Evolutionary conservation across 2,329 filamentous ascomycete genomes (phyloP).

Genomic region (Neonectria coccinea): DNA sequence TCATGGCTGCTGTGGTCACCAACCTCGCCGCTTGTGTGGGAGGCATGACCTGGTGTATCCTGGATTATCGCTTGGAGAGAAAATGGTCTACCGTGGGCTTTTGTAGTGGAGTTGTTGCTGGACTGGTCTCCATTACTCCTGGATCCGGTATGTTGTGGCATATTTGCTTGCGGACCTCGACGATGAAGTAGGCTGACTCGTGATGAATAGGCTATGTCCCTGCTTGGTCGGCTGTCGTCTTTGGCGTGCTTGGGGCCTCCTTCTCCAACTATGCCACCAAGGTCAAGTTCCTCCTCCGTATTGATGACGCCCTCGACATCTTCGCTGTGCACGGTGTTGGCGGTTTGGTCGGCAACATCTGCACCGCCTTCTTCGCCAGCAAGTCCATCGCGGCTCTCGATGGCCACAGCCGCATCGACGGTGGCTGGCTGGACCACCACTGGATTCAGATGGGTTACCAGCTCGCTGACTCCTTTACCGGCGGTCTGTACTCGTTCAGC

Average conservation of each 20-base stretch:
- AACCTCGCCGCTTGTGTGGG: slow-evolving; percentile 87
- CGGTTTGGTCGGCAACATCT: slow-evolving; percentile 81
- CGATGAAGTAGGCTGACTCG: slow-evolving; percentile 27
- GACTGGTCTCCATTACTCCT: slow-evolving; percentile 88
- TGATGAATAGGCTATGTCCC: slow-evolving; percentile 74
- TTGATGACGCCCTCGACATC: slow-evolving; percentile 90
- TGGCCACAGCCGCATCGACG: slow-evolving; percentile 72
- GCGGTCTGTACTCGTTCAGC: slow-evolving; percentile 81
- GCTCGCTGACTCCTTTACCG: slow-evolving; percentile 82
- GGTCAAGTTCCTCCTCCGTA: slow-evolving; percentile 83
- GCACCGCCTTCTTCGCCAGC: slow-evolving; percentile 85
- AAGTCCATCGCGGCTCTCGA: slow-evolving; percentile 88
- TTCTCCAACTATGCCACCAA: slow-evolving; percentile 93
- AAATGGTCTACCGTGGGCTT: slow-evolving; percentile 96
- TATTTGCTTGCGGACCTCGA: neutral
- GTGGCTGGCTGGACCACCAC: slow-evolving; percentile 86
- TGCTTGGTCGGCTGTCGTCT: slow-evolving; percentile 84
- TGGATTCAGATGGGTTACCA: slow-evolving; percentile 89
- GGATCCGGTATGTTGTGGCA: slow-evolving; percentile 71
- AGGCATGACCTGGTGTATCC: slow-evolving; percentile 88
- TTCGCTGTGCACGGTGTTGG: slow-evolving; percentile 86
- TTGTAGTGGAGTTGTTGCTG: slow-evolving; percentile 90
- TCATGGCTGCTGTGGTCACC: slow-evolving; percentile 89
- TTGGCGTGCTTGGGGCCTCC: slow-evolving; percentile 79
- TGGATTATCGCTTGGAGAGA: slow-evolving; percentile 88